Base-by-base conservation (phyloP, 1,284 basidiomycete species). In the Puccinia coronata region DNA sequence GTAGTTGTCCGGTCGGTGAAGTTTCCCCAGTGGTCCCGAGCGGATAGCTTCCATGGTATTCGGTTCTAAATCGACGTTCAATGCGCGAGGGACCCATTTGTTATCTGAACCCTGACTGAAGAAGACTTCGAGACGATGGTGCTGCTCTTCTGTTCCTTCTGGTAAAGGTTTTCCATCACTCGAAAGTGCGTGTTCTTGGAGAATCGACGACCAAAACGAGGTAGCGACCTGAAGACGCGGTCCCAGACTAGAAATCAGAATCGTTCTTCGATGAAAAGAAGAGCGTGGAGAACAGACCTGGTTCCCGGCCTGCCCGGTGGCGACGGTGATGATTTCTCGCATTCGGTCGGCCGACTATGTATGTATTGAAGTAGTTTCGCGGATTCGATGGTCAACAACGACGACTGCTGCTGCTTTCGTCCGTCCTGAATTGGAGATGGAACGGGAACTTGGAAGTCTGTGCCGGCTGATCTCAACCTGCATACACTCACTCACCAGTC, bases 131-230 rank as follows among this genome's bases (percentile, higher is more conserved):
- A 85, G 83, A 63, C 82, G 83, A 55, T 78, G 81, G 65, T 86
- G 83, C 75, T 86, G 83, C 63, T 82, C 84, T 23, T 53, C 61
- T 51, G 69, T 80, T 47, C 51, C 79, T 72, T 65, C 70, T 53
- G 69, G 80, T 43, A 47, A n/a, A 85, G 90, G 83, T 84, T 93
- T 92, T 85, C 92, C 92, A 34, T 89, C 87, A 25, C 89, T 86
- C 84, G 92, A 90, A 51, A 94, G 88, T 0, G 92, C 92, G 86
- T 94, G 92, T 87, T 94, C 92, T 16, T 90, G 90, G n/a, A 94
- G 88, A 71, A 93, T 88, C 89, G 91, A 90, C 82, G 90, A 88
- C 92, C 92, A 93, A 84, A 93, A 93, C 65, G 88, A 88, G 85
- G 92, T 92, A 74, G 92, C 92, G 55, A 92, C 89, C 83, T 84